A percentile compares a stretch with the other conserved stretches of the same genome.
Evolutionary conservation across 176 grass and related monocot genomes (phyloP).

Genomic region (Coix lacrymajobi): DNA sequence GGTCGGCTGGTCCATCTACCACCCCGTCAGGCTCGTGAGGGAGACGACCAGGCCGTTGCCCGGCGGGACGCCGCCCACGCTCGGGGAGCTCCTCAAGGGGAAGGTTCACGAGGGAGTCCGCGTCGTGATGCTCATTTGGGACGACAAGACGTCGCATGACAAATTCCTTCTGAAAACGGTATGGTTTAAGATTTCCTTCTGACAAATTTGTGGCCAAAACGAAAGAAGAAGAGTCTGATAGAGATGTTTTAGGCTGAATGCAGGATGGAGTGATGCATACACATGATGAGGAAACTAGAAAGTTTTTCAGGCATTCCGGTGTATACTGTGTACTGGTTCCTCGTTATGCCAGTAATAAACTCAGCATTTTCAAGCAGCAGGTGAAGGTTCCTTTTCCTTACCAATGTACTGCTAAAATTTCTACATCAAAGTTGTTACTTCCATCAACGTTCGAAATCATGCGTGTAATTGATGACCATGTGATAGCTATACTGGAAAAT

Average conservation of each 20-base stretch:
- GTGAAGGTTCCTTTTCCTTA: slow-evolving; percentile 20
- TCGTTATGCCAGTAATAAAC: slow-evolving; percentile 92
- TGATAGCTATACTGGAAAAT: background rate
- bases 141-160: slow-evolving; percentile 94
- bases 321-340: slow-evolving; percentile 85
- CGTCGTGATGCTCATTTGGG: slow-evolving; percentile 92
- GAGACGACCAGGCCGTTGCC: slow-evolving; percentile 49
- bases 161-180: slow-evolving; percentile 94
- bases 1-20: slow-evolving; percentile 65
- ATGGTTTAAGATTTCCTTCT: slow-evolving; percentile 5
- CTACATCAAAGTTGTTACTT: background rate
- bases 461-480: background rate
- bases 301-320: slow-evolving; percentile 87
- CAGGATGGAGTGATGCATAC: slow-evolving; percentile 96
- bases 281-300: slow-evolving; percentile 88
- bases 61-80: slow-evolving; percentile 20
- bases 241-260: slow-evolving; percentile 52
- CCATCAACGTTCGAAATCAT: background rate
- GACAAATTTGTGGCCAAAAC: no score
- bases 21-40: slow-evolving; percentile 53
- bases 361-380: slow-evolving; percentile 99
- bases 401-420: background rate
- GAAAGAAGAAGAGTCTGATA: slow-evolving; percentile 24
- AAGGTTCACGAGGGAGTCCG: slow-evolving; percentile 83
- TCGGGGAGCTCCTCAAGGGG: slow-evolving; percentile 70